Base-by-base conservation (phyloP, 805 yeast genomes). In the Grigorovia transvaalensis region DNA sequence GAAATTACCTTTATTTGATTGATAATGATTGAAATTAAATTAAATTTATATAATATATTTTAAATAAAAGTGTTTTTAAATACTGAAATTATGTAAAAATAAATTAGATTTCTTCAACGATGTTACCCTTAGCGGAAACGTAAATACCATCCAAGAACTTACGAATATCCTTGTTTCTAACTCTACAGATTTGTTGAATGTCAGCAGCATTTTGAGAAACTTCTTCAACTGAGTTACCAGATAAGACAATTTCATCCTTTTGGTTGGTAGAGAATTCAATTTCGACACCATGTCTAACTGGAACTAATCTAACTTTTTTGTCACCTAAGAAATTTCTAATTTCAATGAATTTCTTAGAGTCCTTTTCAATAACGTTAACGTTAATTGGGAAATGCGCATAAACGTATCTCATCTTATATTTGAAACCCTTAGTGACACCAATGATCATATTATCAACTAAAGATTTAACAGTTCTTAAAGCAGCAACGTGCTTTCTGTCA, bases 361-460 rank as follows among this genome's bases (percentile, higher is more conserved):
- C 91, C 69, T 80, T 78, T 62, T 86, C 88, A 72, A 86, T 73
- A 64, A 89, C 75, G 81, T 90, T 91, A 65, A 93, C 96, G 79
- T 93, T 93, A 79, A 95, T 93, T 75, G 99, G 99, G 96, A 93
- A 93, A 88, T 93, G 99, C 84, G 99, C 99, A 74, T 91, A 95
- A 61, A 93, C 99, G 76, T 88, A 90, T 83, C 98, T 89, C 97
- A 93, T 85, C 87, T 93, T 93, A 93, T 93, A 93, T 79, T 87
- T 84, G 95, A 78, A 91, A 77, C 98, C 99, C 81, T 84, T 84
- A 74, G 99, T 93, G 73, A 93, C 99, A 86, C 99, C 99, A 65
- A 86, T 87, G 78, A 93, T 75, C 83, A 93, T 77, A 87, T 93
- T 93, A 72, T 88, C 72, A 69, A 93, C 81, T 73, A 93, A 79